Evolutionary conservation across 1,139 yeast species (phyloP), one percentile per base, ranked within the genome.

Genomic region (Debaryomyces coudertii): DNA sequence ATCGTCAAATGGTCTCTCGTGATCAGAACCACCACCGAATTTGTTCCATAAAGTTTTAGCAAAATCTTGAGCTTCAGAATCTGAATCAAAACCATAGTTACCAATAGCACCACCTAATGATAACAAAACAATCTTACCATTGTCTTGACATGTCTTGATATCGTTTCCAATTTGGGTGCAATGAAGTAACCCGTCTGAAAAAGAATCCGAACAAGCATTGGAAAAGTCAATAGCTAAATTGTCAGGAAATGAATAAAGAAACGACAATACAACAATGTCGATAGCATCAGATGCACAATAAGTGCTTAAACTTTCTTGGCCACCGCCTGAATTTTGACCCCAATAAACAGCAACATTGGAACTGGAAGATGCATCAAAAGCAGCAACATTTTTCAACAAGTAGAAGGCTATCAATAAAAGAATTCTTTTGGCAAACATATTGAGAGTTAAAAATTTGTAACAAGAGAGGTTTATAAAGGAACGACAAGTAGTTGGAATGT

Each of bases 31-130:
- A 53, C 83, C 95, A 54, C 95, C 97, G 63, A 92, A 90, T 54
- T 80, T 77, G 65, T 90, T 71, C 97, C 97, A 93, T 49, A 92
- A 69, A 27, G 86, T 80, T 29, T 71, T 70, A 12, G 98, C 97
- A 61, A 87, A 88, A 0, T 63, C 68, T 52, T 76, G 77, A 36
- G 89, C 98, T 48, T 80, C 78, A 3, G 73, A 50, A 53, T 87
- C 92, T 50, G 70, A 61, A 7, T 76, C 47, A 61, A 93, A 88
- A 0, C 96, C 95, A 60, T 90, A 90, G 23, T 77, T 56, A 28
- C 97, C 97, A 42, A 82, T 61, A 12, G 95, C 89, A 60, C 98
- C 98, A 50, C 98, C 98, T 56, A 92, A 65, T 0, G 97, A 90
- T 15, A 92, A 73, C 40, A 92, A 65, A 11, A 92, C 83, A 54